phyloP scores from a whole-genome alignment of 139 green algal species.

The Coelastrella sp. region DNA sequence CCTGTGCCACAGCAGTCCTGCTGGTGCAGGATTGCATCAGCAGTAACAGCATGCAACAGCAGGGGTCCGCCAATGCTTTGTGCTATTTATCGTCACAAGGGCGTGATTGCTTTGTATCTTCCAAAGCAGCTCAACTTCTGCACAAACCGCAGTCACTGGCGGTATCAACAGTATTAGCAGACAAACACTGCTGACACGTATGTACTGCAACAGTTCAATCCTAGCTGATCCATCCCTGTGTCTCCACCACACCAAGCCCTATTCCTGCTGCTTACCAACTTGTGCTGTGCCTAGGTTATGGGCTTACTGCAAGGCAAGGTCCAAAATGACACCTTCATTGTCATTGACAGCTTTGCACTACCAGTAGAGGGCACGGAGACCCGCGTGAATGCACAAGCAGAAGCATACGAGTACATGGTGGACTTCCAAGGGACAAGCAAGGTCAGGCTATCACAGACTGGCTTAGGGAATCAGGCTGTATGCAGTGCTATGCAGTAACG shows the following conservation, averaged over 20 bases:
- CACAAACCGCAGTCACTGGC: too few species aligned
- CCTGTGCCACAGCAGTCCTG: too few species aligned
- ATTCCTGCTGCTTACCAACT: too few species aligned
- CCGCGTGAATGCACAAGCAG: slow-evolving; percentile 82
- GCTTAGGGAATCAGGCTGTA: background rate
- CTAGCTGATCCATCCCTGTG: slow-evolving; percentile 60
- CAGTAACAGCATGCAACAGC: too few species aligned
- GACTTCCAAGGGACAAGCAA: slow-evolving; percentile 88
- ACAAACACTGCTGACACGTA: too few species aligned
- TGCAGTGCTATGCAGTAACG: background rate
- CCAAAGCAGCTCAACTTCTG: too few species aligned
- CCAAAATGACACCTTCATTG: slow-evolving; percentile 89
- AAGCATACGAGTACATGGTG: slow-evolving; percentile 98
- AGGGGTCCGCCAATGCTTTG: too few species aligned
- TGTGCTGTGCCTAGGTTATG: slow-evolving; percentile 93
- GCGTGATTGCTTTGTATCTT: too few species aligned
- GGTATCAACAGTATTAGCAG: too few species aligned
- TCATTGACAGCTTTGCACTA: slow-evolving; percentile 96
- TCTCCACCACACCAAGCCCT: background rate
- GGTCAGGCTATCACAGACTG: slow-evolving; percentile 8
- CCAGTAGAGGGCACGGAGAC: slow-evolving; percentile 99
- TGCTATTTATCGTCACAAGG: too few species aligned
- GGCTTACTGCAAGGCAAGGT: slow-evolving; percentile 97
- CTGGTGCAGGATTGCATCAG: too few species aligned
- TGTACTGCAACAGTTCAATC: too few species aligned